Evolutionary conservation across 2,329 filamentous ascomycete genomes (phyloP).

Genomic region (Alternaria infectoria): DNA sequence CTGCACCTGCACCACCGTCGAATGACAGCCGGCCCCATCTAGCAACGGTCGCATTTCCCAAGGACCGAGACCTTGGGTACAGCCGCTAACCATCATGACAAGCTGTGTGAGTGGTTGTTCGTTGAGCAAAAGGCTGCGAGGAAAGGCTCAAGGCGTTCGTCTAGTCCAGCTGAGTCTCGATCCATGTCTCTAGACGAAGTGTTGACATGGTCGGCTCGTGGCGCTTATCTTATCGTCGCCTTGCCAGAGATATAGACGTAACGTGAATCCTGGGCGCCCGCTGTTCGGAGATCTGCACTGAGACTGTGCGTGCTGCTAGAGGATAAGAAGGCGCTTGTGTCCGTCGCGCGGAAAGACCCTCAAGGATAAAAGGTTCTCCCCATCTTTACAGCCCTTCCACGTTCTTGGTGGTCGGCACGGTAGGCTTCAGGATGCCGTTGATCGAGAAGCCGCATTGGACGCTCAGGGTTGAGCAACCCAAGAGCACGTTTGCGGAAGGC

Average conservation of each 20-base stretch:
- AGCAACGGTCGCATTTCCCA: not conserved
- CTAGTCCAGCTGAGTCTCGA: not conserved
- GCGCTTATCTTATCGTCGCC: conserved; percentile 7
- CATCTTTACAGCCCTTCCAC: not conserved
- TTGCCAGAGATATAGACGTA: conserved; percentile 1
- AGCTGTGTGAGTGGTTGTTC: not conserved
- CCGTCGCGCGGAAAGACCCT: not conserved
- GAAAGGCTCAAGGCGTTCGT: not conserved
- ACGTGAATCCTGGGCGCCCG: not conserved
- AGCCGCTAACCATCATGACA: not conserved
- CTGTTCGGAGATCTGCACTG: conserved; percentile 5
- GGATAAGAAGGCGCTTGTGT: conserved; percentile 9
- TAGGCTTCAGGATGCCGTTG: conserved; percentile 29
- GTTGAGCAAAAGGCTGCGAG: not conserved
- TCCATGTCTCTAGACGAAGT: not conserved
- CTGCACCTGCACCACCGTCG: conserved; percentile 6
- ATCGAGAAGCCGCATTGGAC: conserved; percentile 47
- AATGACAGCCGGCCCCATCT: conserved; percentile 5
- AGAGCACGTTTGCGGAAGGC: conserved; percentile 54
- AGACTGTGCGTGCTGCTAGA: not conserved
- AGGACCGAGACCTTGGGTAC: not conserved
- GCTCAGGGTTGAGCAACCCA: conserved; percentile 53
- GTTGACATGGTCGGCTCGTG: not conserved
- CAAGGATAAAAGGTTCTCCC: not conserved
- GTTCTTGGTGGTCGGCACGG: not conserved